Conservation (phyloP, 371 early-diverging fungal genomes). For the Mucor racemosus region DNA sequence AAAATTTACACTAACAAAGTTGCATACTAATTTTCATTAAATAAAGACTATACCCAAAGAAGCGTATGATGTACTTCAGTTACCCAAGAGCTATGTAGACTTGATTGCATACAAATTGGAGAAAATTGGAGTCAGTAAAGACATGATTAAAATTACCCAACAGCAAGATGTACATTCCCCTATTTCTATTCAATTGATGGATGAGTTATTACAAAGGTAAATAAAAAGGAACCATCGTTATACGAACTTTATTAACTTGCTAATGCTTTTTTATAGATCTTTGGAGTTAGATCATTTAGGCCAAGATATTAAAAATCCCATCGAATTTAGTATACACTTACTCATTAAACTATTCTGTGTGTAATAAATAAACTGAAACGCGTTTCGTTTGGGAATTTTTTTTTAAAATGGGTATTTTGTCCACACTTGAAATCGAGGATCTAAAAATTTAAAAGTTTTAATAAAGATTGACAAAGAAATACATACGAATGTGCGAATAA, state of each 20-base stretch:
- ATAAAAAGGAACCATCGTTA: background rate
- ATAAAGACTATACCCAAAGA: slow-evolving; percentile 22
- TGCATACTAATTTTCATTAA: background rate
- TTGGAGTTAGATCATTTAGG: background rate
- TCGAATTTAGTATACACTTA: background rate
- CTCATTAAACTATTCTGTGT: background rate
- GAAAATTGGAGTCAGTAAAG: background rate
- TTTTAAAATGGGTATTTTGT: no score
- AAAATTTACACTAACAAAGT: background rate
- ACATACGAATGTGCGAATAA: no score
- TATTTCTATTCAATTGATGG: slow-evolving; percentile 9
- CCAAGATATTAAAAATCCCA: background rate
- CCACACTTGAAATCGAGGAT: no score
- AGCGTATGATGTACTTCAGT: slow-evolving; percentile 4
- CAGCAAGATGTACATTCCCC: background rate
- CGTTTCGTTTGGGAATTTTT: no score
- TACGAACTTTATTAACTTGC: no score
- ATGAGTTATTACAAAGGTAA: slow-evolving; percentile 16
- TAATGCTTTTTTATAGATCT: background rate
- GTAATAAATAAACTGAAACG: background rate
- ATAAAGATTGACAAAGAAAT: no score
- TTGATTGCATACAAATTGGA: background rate
- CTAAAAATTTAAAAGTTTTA: no score
- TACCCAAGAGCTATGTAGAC: slow-evolving; percentile 17
- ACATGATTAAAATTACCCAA: background rate